Percentiles rank a stretch among this genome's conserved stretches.
These are phyloP conservation scores for Fragaria vesca DNA, from an alignment of 306 rosid species.

Conservation along the genomic window DNA sequence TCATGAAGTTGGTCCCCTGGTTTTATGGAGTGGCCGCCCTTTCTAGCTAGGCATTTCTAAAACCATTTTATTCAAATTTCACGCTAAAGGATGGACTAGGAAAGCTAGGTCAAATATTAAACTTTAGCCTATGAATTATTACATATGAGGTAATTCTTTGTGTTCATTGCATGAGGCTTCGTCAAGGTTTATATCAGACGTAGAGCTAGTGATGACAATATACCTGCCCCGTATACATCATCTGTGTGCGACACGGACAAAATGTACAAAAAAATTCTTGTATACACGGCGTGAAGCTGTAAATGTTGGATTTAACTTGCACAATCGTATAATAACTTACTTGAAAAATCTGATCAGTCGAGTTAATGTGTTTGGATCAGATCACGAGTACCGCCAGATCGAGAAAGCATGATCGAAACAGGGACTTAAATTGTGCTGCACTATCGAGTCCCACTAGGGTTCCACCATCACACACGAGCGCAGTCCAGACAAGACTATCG, in stretches of 20 bases:
- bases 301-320: no score
- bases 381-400: background rate
- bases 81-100: background rate
- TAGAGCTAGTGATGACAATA: no score
- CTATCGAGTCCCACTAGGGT: background rate
- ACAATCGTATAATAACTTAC: background rate
- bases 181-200: no score
- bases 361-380: background rate
- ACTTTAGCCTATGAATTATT: background rate
- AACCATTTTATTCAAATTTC: background rate
- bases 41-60: background rate
- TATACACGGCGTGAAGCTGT: no score
- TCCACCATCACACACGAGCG: constrained; percentile 22
- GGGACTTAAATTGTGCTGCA: background rate
- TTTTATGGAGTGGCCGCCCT: constrained; percentile 1
- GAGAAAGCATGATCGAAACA: background rate
- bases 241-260: no score
- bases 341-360: background rate
- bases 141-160: background rate
- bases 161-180: background rate
- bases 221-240: no score
- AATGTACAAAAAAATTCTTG: no score
- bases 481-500: constrained; percentile 17
- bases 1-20: constrained; percentile 1
- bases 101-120: background rate